Conservation (phyloP, 805 yeast genomes). For the Priceomyces castillae region DNA sequence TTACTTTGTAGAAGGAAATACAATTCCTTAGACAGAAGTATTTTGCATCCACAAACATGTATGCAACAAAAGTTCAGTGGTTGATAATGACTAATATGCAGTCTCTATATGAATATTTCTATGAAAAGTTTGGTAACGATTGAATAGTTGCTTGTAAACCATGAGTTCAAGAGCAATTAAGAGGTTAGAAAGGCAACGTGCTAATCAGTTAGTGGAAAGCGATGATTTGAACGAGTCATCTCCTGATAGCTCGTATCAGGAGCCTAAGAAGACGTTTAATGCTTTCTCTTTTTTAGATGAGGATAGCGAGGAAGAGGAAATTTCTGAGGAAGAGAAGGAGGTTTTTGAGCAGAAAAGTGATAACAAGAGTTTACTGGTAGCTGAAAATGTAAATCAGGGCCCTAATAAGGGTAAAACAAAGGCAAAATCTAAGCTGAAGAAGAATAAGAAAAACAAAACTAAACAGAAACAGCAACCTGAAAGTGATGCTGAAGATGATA, state of each 20-base stretch:
- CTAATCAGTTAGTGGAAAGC: conserved; percentile 14
- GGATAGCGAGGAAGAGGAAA: conserved; percentile 23
- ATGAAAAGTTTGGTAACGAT: too few species aligned
- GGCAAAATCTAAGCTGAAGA: conserved; percentile 17
- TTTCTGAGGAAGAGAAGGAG: conserved; percentile 15
- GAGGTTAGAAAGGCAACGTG: conserved; percentile 36
- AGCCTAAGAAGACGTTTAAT: conserved; percentile 27
- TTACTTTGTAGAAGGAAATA: too few species aligned
- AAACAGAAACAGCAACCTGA: neutral
- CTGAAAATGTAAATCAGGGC: too few species aligned
- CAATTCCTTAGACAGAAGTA: neutral
- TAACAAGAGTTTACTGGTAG: neutral
- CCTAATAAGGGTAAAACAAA: neutral
- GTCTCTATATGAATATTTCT: neutral
- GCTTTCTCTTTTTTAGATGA: conserved; percentile 45
- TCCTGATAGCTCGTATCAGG: conserved; percentile 14
- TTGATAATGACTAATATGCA: neutral
- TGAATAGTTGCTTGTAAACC: neutral
- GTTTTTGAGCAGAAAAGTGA: neutral
- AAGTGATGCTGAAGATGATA: conserved; percentile 18
- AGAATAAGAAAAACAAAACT: conserved; percentile 21
- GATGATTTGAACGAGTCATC: conserved; percentile 11
- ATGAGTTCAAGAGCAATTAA: conserved; percentile 55
- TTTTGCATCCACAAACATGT: conserved; percentile 4
- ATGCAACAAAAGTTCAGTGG: neutral